These are phyloP conservation scores for Eudorina sp. DNA, from an alignment of 139 green algal species.

Conservation along the genomic window DNA sequence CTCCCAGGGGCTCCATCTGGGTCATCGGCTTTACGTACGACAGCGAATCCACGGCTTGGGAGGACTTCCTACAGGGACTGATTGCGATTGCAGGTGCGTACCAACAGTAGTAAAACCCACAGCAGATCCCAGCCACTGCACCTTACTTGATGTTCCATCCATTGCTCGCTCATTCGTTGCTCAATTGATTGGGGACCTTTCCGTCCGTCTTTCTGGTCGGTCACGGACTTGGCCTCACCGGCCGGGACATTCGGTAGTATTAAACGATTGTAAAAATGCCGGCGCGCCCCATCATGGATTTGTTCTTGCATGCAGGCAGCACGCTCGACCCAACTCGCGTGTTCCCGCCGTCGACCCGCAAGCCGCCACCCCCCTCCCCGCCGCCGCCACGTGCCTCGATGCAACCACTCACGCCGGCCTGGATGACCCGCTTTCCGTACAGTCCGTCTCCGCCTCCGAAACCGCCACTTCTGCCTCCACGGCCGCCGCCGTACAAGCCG, in stretches of 20 bases:
- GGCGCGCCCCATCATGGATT: background rate
- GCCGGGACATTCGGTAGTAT: background rate
- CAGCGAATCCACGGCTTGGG: background rate
- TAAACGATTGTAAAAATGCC: background rate
- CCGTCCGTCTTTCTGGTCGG: background rate
- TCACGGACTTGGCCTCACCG: background rate
- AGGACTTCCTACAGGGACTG: background rate
- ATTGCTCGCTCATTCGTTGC: too few species aligned
- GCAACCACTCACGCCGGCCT: background rate
- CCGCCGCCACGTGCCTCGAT: background rate
- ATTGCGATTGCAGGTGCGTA: background rate
- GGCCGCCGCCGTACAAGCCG: background rate
- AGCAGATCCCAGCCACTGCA: too few species aligned
- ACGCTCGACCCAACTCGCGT: background rate
- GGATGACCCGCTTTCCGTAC: background rate
- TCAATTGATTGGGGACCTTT: too few species aligned
- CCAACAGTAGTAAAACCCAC: too few species aligned
- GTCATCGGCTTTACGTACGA: conserved; percentile 5
- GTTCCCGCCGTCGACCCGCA: background rate
- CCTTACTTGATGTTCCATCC: too few species aligned
- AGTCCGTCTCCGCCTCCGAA: background rate
- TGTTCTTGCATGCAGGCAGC: background rate
- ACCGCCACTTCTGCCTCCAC: background rate
- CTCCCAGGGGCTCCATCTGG: background rate
- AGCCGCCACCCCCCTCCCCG: background rate